A percentile compares a stretch with the other conserved stretches of the same genome.
These are phyloP conservation scores for Limonomyces culmigenus DNA, from an alignment of 1,284 basidiomycete genomes.

Conservation along the genomic window DNA sequence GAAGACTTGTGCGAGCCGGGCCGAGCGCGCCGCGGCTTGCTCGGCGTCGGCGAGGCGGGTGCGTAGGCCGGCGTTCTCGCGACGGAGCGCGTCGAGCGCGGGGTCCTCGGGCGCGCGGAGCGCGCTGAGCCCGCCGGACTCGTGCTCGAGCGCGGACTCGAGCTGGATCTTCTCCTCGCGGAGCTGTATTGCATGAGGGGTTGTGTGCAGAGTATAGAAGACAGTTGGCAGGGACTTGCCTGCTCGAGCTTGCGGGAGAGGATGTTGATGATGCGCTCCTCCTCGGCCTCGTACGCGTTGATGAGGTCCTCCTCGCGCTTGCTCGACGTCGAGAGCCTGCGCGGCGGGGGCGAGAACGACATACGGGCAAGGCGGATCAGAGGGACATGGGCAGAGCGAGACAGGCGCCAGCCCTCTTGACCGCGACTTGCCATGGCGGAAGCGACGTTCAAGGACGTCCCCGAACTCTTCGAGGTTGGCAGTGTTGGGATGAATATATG, in stretches of 20 bases:
- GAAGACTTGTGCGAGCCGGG: conserved; percentile 63
- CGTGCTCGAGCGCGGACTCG: conserved; percentile 64
- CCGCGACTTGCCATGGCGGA: conserved; percentile 18
- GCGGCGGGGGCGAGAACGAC: conserved; percentile 45
- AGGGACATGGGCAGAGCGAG: background rate
- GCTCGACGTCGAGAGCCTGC: conserved; percentile 35
- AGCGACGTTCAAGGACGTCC: conserved; percentile 34
- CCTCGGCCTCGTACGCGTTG: conserved; percentile 75
- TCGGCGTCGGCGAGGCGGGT: conserved; percentile 50
- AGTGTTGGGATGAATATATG: background rate
- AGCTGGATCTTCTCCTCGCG: conserved; percentile 70
- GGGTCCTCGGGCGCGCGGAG: conserved; percentile 33
- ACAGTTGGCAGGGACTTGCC: conserved; percentile 20
- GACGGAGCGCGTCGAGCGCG: conserved; percentile 54
- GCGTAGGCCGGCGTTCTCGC: conserved; percentile 61
- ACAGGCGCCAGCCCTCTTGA: background rate
- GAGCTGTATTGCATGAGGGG: conserved; percentile 24
- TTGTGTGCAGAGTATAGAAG: conserved; percentile 1
- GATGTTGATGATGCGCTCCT: conserved; percentile 70
- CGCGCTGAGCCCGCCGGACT: conserved; percentile 29
- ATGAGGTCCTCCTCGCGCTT: conserved; percentile 56
- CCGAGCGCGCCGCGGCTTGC: conserved; percentile 52
- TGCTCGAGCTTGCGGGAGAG: conserved; percentile 64
- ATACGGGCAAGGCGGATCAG: conserved; percentile 16
- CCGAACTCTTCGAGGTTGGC: conserved; percentile 54